phyloP scores from a whole-genome alignment of 2,329 filamentous ascomycete species.

The Bipolaris victoriae region DNA sequence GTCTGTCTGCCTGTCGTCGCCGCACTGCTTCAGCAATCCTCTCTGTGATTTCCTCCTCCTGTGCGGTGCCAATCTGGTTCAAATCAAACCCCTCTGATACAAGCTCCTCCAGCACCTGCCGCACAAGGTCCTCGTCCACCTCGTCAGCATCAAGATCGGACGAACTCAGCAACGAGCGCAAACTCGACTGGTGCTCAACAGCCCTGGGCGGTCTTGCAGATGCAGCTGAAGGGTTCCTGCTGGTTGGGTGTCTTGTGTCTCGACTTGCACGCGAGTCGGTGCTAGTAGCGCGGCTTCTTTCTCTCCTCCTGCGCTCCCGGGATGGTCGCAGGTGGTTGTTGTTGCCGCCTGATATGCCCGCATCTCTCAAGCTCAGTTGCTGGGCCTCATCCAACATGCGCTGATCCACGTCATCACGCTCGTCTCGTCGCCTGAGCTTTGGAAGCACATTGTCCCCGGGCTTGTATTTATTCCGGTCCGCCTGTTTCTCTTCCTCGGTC shows the following conservation, averaged over 20 bases:
- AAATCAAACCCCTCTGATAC: conserved; percentile 86
- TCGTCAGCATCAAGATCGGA: conserved; percentile 78
- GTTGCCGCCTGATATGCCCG: conserved; percentile 55
- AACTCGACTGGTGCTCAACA: conserved; percentile 86
- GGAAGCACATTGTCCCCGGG: conserved; percentile 83
- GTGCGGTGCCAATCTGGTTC: conserved; percentile 80
- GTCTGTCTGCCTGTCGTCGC: conserved; percentile 70
- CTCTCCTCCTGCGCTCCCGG: conserved; percentile 40
- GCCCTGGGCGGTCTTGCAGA: conserved; percentile 56
- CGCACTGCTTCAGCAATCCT: conserved; percentile 89
- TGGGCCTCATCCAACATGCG: conserved; percentile 74
- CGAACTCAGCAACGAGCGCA: conserved; percentile 82
- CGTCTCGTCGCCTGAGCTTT: conserved; percentile 56
- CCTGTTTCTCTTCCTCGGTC: conserved; percentile 73
- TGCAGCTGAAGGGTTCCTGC: conserved; percentile 29
- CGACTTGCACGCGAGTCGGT: conserved; percentile 36
- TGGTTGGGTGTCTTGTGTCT: conserved; percentile 35
- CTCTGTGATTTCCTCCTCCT: conserved; percentile 89
- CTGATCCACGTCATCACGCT: conserved; percentile 68
- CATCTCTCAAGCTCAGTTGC: conserved; percentile 74
- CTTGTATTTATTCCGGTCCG: conserved; percentile 76
- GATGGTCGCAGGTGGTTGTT: conserved; percentile 51
- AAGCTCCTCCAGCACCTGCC: conserved; percentile 87
- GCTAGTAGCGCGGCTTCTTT: conserved; percentile 50
- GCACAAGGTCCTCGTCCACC: conserved; percentile 85